A percentile compares a stretch with the other conserved stretches of the same genome.
Evolutionary conservation across 352 stramenopile genomes (phyloP).

Genomic region (Phytophthora niederhauseri): DNA sequence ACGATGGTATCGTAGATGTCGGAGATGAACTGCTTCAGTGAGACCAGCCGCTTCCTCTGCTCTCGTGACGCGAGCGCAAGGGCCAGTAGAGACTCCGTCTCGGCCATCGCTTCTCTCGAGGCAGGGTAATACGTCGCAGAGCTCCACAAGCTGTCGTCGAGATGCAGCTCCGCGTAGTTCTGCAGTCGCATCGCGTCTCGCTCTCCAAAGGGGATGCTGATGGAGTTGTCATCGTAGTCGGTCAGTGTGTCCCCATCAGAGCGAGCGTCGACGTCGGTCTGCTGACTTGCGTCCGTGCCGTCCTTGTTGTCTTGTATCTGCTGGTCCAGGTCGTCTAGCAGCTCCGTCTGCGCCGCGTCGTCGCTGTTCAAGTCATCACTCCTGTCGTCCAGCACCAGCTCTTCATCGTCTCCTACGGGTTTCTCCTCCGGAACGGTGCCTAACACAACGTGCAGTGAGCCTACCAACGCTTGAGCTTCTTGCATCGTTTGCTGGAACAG

Average conservation of each 20-base stretch:
- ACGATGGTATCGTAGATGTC: constrained; percentile 76
- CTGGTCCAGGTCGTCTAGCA: constrained; percentile 9
- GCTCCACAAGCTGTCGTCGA: constrained; percentile 49
- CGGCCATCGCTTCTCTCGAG: constrained; percentile 8
- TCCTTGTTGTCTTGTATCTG: constrained; percentile 10
- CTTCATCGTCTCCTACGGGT: constrained; percentile 11
- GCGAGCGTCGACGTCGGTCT: not conserved
- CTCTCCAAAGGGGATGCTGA: constrained; percentile 28
- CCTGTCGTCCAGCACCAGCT: constrained; percentile 5
- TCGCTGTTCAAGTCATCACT: constrained; percentile 10
- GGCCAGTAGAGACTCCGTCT: constrained; percentile 30
- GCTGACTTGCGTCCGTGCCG: not conserved
- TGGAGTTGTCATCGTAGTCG: constrained; percentile 2
- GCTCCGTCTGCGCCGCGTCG: constrained; percentile 12
- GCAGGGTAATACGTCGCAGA: constrained; percentile 39
- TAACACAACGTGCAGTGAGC: constrained; percentile 36
- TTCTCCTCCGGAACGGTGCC: constrained; percentile 31
- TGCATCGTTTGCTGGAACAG: constrained; percentile 38
- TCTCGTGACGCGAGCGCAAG: constrained; percentile 47
- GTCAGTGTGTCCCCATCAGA: constrained; percentile 1
- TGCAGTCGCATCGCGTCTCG: constrained; percentile 28
- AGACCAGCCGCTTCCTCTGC: constrained; percentile 49
- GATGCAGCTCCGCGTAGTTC: constrained; percentile 33
- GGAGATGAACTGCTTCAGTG: constrained; percentile 72
- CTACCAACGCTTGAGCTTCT: constrained; percentile 34